Evolutionary conservation across 768 basidiomycete genomes (phyloP).

Genomic region (Agaricus subrufescens): DNA sequence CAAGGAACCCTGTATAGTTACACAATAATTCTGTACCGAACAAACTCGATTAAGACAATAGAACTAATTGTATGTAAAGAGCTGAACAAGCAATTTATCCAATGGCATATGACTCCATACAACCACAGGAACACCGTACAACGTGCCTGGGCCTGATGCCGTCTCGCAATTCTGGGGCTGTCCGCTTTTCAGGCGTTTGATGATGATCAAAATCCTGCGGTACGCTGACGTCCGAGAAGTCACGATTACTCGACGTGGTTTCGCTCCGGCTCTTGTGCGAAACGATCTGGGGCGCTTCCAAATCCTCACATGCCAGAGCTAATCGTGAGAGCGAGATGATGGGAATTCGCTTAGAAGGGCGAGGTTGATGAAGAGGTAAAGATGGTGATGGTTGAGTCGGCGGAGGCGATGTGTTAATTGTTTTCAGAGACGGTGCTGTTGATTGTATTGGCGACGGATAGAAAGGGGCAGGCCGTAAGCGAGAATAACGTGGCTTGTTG

Average conservation of each 20-base stretch:
- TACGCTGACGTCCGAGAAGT: background rate
- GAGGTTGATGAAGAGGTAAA: slow-evolving; percentile 40
- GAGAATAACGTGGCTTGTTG: slow-evolving; percentile 2
- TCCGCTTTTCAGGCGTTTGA: background rate
- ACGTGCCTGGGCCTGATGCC: slow-evolving; percentile 6
- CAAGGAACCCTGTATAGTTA: background rate
- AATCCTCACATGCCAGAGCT: slow-evolving; percentile 33
- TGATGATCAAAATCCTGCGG: background rate
- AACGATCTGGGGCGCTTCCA: background rate
- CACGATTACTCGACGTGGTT: background rate
- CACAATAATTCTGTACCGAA: background rate
- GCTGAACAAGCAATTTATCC: background rate
- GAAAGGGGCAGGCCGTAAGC: background rate
- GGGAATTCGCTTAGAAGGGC: slow-evolving; percentile 39
- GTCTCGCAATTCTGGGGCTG: background rate
- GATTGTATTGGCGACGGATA: slow-evolving; percentile 12
- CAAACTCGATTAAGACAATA: too few species aligned
- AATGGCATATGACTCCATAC: slow-evolving; percentile 28
- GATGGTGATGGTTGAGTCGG: slow-evolving; percentile 19
- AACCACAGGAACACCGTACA: slow-evolving; percentile 30
- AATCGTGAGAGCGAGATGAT: slow-evolving; percentile 38
- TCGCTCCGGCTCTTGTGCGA: background rate
- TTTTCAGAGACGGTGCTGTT: slow-evolving; percentile 15
- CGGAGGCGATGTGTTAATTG: slow-evolving; percentile 15
- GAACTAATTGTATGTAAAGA: background rate